Percentiles rank a stretch among this genome's conserved stretches.
Evolutionary conservation across 306 rosid genomes (phyloP).

Genomic region (Quercus engelmannii): DNA sequence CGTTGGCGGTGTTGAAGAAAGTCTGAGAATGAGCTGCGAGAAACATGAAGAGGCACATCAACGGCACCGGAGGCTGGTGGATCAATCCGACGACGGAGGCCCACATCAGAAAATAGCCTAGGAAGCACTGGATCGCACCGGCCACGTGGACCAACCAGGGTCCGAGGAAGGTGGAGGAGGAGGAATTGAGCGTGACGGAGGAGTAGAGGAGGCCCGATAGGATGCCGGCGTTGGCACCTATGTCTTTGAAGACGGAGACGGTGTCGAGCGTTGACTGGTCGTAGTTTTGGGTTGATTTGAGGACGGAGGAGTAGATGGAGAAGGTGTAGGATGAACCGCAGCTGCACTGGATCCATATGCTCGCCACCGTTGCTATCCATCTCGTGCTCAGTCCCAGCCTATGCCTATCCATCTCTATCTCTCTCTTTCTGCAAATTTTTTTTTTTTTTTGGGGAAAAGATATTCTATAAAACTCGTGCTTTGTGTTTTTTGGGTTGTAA

Average conservation of each 20-base stretch:
- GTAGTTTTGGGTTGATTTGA: slow-evolving; percentile 70
- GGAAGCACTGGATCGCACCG: slow-evolving; percentile 61
- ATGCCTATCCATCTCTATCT: slow-evolving; percentile 32
- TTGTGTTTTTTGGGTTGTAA: too few species aligned
- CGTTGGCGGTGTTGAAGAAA: slow-evolving; percentile 66
- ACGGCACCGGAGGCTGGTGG: slow-evolving; percentile 55
- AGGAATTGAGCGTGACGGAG: slow-evolving; percentile 39
- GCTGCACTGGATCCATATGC: slow-evolving; percentile 84
- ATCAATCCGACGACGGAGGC: slow-evolving; percentile 67
- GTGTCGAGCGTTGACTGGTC: slow-evolving; percentile 89
- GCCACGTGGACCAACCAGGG: slow-evolving; percentile 70
- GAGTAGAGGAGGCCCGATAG: slow-evolving; percentile 78
- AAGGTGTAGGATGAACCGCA: slow-evolving; percentile 85
- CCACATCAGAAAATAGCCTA: slow-evolving; percentile 69
- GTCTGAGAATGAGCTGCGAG: slow-evolving; percentile 70
- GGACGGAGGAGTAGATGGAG: slow-evolving; percentile 68
- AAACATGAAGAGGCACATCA: slow-evolving; percentile 65
- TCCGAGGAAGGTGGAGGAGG: slow-evolving; percentile 16
- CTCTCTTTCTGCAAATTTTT: too few species aligned
- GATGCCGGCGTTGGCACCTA: slow-evolving; percentile 79
- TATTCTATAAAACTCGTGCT: too few species aligned
- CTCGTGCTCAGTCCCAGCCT: slow-evolving; percentile 36
- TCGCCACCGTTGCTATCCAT: slow-evolving; percentile 60
- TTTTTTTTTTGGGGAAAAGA: too few species aligned
- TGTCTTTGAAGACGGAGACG: slow-evolving; percentile 93